Percentiles rank a stretch among this genome's conserved stretches.
These are phyloP conservation scores for Bipolaris sorokiniana DNA, from an alignment of 2,329 filamentous ascomycete species.

Conservation along the genomic window DNA sequence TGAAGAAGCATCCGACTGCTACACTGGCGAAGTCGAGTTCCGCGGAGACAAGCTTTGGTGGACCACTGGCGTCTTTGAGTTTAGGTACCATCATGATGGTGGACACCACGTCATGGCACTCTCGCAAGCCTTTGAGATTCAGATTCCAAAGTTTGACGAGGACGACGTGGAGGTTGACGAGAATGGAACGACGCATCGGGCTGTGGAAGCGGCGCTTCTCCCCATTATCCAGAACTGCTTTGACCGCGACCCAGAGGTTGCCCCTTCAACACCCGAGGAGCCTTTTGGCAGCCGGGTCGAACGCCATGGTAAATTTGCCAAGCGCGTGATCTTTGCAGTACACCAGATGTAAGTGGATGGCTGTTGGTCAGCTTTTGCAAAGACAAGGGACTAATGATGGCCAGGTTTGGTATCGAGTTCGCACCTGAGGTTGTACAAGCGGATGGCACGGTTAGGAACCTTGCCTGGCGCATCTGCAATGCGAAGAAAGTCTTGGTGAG, in stretches of 20 bases:
- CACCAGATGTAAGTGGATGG: constrained; percentile 76
- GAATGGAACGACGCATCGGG: constrained; percentile 67
- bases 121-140: constrained; percentile 90
- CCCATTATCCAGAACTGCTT: constrained; percentile 90
- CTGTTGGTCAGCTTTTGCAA: background rate
- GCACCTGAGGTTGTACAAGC: constrained; percentile 89
- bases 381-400: background rate
- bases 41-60: constrained; percentile 95
- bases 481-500: constrained; percentile 92
- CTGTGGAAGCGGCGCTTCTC: constrained; percentile 78
- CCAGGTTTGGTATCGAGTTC: constrained; percentile 87
- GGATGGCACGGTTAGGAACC: constrained; percentile 86
- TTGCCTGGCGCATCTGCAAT: constrained; percentile 94
- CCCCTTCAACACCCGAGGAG: constrained; percentile 79
- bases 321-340: constrained; percentile 89
- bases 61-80: constrained; percentile 95
- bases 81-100: constrained; percentile 94
- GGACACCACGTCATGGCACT: constrained; percentile 94
- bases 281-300: constrained; percentile 85
- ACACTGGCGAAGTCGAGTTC: constrained; percentile 84
- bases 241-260: constrained; percentile 88
- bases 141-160: constrained; percentile 80
- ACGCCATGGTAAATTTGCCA: constrained; percentile 85
- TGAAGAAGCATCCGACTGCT: constrained; percentile 63
- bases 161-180: constrained; percentile 67